Evolutionary conservation across 2,329 filamentous ascomycete genomes (phyloP).

Genomic region (Keithomyces neogunnii): DNA sequence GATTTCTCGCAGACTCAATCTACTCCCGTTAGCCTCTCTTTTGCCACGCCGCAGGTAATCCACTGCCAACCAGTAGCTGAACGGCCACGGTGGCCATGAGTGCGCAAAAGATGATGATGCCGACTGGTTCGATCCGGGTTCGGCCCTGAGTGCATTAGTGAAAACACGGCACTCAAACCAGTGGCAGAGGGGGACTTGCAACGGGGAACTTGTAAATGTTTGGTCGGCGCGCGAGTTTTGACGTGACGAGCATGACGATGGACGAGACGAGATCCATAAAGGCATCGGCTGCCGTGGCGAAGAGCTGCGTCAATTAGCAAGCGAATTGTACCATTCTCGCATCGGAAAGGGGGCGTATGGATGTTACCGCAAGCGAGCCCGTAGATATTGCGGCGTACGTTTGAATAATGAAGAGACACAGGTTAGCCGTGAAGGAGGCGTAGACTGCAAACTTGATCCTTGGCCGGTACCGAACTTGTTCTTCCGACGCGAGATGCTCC

Average conservation of each 20-base stretch:
- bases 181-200: conserved; percentile 14
- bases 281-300: conserved; percentile 58
- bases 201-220: conserved; percentile 57
- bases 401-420: conserved; percentile 2
- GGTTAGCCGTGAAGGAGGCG: not conserved
- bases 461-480: not conserved
- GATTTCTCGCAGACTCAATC: conserved; percentile 46
- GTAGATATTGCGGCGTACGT: conserved; percentile 1
- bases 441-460: conserved; percentile 1
- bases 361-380: not conserved
- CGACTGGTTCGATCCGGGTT: conserved; percentile 54
- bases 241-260: conserved; percentile 53
- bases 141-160: conserved; percentile 30
- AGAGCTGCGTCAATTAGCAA: conserved; percentile 27
- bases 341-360: not conserved
- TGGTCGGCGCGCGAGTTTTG: conserved; percentile 47
- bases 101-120: conserved; percentile 57
- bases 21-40: conserved; percentile 6
- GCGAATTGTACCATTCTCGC: not conserved
- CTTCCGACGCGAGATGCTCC: not conserved
- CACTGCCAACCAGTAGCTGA: conserved; percentile 42
- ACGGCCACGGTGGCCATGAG: conserved; percentile 60
- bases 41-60: no score
- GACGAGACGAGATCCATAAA: conserved; percentile 60
- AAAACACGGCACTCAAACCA: conserved; percentile 13